A percentile compares a stretch with the other conserved stretches of the same genome.
Conservation (phyloP, 2,329 filamentous ascomycete genomes). For the Periconia sp. region DNA sequence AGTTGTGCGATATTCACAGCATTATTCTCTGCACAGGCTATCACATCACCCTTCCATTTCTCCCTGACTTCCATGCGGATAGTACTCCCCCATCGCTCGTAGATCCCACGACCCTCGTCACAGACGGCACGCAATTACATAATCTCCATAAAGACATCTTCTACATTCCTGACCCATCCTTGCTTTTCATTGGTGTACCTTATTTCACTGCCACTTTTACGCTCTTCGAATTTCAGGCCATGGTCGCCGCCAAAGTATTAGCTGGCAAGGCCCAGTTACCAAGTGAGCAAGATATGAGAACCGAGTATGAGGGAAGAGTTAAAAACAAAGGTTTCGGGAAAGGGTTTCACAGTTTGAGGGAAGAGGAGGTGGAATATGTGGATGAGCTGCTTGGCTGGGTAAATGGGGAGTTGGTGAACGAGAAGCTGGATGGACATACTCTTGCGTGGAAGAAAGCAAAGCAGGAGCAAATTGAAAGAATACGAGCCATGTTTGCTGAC, state of each 20-base stretch:
- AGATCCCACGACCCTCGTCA: constrained; percentile 63
- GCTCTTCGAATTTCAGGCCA: constrained; percentile 73
- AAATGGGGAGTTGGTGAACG: constrained; percentile 36
- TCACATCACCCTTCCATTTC: constrained; percentile 70
- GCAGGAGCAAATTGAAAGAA: constrained; percentile 35
- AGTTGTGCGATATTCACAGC: constrained; percentile 62
- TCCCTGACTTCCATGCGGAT: constrained; percentile 59
- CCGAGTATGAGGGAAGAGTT: constrained; percentile 48
- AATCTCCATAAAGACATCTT: constrained; percentile 75
- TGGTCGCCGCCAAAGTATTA: constrained; percentile 64
- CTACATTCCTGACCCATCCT: constrained; percentile 70
- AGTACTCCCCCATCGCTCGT: constrained; percentile 34
- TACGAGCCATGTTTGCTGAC: constrained; percentile 35
- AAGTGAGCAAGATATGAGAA: constrained; percentile 47
- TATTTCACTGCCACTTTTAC: constrained; percentile 72
- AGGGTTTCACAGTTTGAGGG: constrained; percentile 53
- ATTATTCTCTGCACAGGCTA: constrained; percentile 74
- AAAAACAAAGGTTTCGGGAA: constrained; percentile 49
- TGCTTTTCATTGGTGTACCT: constrained; percentile 69
- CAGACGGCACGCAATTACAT: constrained; percentile 67
- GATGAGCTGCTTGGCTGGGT: constrained; percentile 47
- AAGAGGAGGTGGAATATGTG: constrained; percentile 49
- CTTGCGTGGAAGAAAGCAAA: constrained; percentile 44
- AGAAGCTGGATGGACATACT: constrained; percentile 42
- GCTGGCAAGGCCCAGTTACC: constrained; percentile 60